Evolutionary conservation across 148 eudicot genomes (phyloP).

Genomic region (Amaranthus palmeri): DNA sequence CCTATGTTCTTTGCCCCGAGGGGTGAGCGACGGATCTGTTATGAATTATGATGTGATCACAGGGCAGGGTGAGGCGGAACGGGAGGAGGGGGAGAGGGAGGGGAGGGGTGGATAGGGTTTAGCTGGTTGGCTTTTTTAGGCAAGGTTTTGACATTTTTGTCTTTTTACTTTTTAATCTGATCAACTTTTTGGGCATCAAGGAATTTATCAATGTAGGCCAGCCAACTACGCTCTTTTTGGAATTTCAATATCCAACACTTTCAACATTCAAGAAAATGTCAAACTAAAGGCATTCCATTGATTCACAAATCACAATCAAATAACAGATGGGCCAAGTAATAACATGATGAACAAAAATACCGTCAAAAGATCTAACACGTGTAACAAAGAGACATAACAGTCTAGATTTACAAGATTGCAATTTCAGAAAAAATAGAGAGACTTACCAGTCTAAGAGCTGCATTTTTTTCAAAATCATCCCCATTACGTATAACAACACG

Average conservation of each 20-base stretch:
- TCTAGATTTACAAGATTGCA: neutral
- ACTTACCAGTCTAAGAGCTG: slow-evolving; percentile 79
- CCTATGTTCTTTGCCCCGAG: no score
- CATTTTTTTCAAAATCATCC: slow-evolving; percentile 63
- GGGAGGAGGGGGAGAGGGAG: no score
- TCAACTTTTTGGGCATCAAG: no score
- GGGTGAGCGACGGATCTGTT: no score
- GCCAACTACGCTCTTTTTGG: neutral
- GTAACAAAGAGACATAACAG: no score
- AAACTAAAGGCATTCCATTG: neutral
- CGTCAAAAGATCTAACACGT: neutral
- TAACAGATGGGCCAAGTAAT: neutral
- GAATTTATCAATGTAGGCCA: neutral
- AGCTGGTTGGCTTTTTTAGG: no score
- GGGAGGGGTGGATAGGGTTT: no score
- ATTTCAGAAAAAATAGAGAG: neutral
- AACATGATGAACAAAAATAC: neutral
- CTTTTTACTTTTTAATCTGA: no score
- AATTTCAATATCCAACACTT: neutral
- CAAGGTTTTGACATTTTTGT: no score
- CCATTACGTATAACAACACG: slow-evolving; percentile 72
- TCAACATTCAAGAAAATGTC: neutral
- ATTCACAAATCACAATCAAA: neutral
- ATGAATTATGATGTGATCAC: no score
- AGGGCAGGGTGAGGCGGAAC: no score